Percentiles rank a stretch among this genome's conserved stretches.
Evolutionary conservation across 352 stramenopile genomes (phyloP).

Genomic region (Phytopythium litorale): DNA sequence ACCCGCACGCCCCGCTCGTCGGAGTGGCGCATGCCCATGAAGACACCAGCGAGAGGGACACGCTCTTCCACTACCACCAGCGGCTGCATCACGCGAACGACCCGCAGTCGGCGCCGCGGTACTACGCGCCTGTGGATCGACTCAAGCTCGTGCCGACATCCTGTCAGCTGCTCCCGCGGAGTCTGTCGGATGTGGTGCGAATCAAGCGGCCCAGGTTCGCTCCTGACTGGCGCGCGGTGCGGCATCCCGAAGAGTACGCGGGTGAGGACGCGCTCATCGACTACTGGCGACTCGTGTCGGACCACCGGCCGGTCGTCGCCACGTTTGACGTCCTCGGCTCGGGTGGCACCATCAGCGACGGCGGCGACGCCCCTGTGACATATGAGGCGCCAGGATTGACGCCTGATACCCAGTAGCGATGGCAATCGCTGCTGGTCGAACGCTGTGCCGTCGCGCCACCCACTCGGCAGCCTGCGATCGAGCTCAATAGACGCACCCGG

Average conservation of each 20-base stretch:
- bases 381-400: neutral
- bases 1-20: neutral
- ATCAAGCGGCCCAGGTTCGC: slow-evolving; percentile 79
- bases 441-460: neutral
- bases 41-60: neutral
- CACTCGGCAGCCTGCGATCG: slow-evolving; percentile 7
- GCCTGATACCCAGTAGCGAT: neutral
- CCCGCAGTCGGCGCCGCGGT: neutral
- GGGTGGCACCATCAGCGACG: neutral
- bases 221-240: slow-evolving; percentile 55
- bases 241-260: slow-evolving; percentile 32
- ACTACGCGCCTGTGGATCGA: slow-evolving; percentile 8
- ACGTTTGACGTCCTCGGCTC: slow-evolving; percentile 47
- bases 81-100: neutral
- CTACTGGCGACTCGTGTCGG: slow-evolving; percentile 82
- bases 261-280: slow-evolving; percentile 69
- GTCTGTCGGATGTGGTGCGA: slow-evolving; percentile 55
- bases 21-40: neutral
- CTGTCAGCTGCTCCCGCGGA: slow-evolving; percentile 60
- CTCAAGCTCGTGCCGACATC: slow-evolving; percentile 52
- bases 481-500: slow-evolving; percentile 8
- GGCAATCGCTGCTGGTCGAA: neutral
- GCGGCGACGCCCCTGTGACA: neutral
- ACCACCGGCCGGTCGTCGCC: slow-evolving; percentile 65
- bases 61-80: slow-evolving; percentile 6